Base-by-base conservation (phyloP, 257 asterid species). In the Salvia hispanica region DNA sequence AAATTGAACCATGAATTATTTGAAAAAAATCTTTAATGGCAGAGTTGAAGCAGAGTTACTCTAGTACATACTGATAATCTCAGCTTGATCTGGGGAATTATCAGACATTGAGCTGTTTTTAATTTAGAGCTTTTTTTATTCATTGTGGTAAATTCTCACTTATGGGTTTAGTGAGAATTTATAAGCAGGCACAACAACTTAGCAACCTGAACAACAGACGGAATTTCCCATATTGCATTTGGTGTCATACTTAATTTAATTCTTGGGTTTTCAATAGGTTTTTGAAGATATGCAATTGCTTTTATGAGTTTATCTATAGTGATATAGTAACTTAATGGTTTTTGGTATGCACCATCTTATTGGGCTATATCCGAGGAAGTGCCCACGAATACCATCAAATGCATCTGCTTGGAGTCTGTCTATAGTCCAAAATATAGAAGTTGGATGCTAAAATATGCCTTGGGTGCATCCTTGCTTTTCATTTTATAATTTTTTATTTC, bases 141-240 rank as follows among this genome's bases (percentile, higher is more conserved):
- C 40, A 39, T 31, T 39, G 9, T 25, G 51, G n/a, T 6, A 1
- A 15, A 39, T n/a, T 34, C 16, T 62, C 7, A 5, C n/a, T n/a
- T n/a, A n/a, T n/a, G n/a, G n/a, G 33, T 18, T 18, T 21, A 4
- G 40, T 15, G 21, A 2, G 3, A 21, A 14, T 43, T n/a, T 55
- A 18, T 5, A 18, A 50, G 31, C 66, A 16, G 37, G 37, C 48
- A 21, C 11, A 46, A 45, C 45, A 40, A 67, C 56, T 46, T 18
- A 12, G 31, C 15, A 14, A 42, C 40, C 31, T 25, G 40, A 34
- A 44, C 25, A 14, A 43, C 28, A 10, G 11, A 9, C 2, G 16
- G 21, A 72, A 9, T 46, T 58, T 65, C 67, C 37, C 9, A n/a
- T 47, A 45, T 36, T 44, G 60, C 46, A 55, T 55, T 44, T 64